A percentile compares a stretch with the other conserved stretches of the same genome.
phyloP scores from a whole-genome alignment of 495 filamentous ascomycete species.

The Podospora comata region DNA sequence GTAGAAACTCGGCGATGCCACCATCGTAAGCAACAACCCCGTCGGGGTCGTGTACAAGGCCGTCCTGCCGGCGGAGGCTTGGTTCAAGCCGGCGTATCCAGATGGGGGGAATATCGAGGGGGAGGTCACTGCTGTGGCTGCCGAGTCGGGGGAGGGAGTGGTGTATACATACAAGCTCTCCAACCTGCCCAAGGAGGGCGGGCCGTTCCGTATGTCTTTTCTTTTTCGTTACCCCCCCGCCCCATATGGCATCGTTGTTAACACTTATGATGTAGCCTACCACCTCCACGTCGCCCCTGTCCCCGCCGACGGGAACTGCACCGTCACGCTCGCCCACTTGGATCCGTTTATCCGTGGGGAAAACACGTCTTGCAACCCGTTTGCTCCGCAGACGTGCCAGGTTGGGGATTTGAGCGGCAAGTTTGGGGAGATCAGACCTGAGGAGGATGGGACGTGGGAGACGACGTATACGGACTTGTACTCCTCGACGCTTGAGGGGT shows the following conservation, averaged over 20 bases:
- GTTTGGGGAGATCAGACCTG: constrained; percentile 57
- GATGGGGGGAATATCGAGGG: constrained; percentile 61
- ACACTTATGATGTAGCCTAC: constrained; percentile 56
- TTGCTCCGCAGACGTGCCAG: constrained; percentile 66
- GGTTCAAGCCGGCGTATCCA: constrained; percentile 44
- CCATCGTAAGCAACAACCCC: constrained; percentile 61
- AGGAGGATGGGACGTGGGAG: constrained; percentile 39
- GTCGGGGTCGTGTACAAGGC: constrained; percentile 56
- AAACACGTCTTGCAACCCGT: constrained; percentile 58
- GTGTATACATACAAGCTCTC: constrained; percentile 57
- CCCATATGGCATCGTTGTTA: constrained; percentile 2
- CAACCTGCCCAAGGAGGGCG: constrained; percentile 62
- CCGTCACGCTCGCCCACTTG: constrained; percentile 60
- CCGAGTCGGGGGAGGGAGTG: constrained; percentile 59
- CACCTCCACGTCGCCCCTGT: constrained; percentile 78
- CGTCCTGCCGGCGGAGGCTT: constrained; percentile 52
- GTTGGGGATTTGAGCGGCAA: constrained; percentile 84
- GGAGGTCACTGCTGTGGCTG: constrained; percentile 52
- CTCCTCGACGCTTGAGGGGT: constrained; percentile 56
- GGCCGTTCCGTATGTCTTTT: constrained; percentile 65
- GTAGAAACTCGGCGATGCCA: constrained; percentile 52
- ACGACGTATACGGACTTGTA: constrained; percentile 63
- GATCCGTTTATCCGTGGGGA: constrained; percentile 59
- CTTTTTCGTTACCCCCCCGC: neutral
- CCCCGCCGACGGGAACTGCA: constrained; percentile 74